Evolutionary conservation across 805 yeast genomes (phyloP).

Genomic region (Ogataea parapolymorpha): DNA sequence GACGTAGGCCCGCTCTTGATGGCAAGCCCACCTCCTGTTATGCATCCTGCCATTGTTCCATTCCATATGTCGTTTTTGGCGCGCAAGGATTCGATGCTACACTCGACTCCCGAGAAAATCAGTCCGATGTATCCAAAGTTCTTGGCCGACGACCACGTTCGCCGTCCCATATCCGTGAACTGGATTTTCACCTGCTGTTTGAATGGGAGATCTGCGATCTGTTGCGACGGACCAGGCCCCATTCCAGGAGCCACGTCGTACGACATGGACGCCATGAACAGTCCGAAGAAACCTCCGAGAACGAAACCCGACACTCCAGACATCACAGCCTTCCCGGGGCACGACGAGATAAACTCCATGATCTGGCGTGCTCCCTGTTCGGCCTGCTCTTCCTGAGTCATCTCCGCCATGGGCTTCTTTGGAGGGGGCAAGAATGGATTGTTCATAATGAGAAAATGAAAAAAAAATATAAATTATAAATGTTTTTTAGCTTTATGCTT

Average conservation of each 20-base stretch:
- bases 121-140: slow-evolving; percentile 92
- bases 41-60: slow-evolving; percentile 90
- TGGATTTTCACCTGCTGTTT: slow-evolving; percentile 90
- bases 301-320: slow-evolving; percentile 94
- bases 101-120: slow-evolving; percentile 89
- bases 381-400: slow-evolving; percentile 92
- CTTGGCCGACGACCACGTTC: slow-evolving; percentile 87
- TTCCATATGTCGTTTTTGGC: slow-evolving; percentile 92
- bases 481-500: not conserved
- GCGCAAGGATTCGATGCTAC: slow-evolving; percentile 78
- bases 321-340: slow-evolving; percentile 91
- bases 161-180: slow-evolving; percentile 85
- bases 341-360: slow-evolving; percentile 82
- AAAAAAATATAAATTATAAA: not conserved
- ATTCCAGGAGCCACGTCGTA: slow-evolving; percentile 76
- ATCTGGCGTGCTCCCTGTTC: slow-evolving; percentile 83
- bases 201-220: slow-evolving; percentile 80
- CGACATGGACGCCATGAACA: slow-evolving; percentile 89
- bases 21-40: slow-evolving; percentile 96
- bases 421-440: slow-evolving; percentile 40
- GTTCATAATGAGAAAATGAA: slow-evolving; percentile 20
- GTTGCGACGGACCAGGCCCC: slow-evolving; percentile 38
- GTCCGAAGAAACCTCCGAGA: slow-evolving; percentile 92
- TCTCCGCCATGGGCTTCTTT: slow-evolving; percentile 54
- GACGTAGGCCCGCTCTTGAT: slow-evolving; percentile 92